Evolutionary conservation across 2,329 filamentous ascomycete species (phyloP), one percentile per base, ranked within the genome.

Genomic region (Trichoderma arundinaceum): DNA sequence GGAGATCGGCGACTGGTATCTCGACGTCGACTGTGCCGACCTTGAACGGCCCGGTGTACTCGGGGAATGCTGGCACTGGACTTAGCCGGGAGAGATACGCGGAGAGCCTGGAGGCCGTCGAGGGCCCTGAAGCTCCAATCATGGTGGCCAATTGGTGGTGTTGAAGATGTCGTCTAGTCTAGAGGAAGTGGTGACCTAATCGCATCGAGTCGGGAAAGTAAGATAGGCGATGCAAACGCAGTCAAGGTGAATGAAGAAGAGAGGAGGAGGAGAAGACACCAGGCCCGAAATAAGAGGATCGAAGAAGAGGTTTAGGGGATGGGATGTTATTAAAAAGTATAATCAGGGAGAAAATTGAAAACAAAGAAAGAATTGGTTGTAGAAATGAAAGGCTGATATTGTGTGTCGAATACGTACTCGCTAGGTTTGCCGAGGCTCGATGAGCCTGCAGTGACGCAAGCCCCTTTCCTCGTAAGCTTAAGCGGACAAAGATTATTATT

Each of bases 11-110:
- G 9, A 90, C 82, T 49, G 92, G 90, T 15, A 96, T 86, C 79
- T 96, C 92, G 69, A 94, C 83, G 72, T 96, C 92, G 70, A 92
- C 82, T 2, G 90, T 92, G 69, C 92, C 92, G 66, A 95, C 92
- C 71, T 88, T 87, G 80, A 92, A 89, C 0, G 90, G 90, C 0
- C 92, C 92, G 1, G 89, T 88, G 74, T 93, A 94, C 4, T 87
- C 80, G 4, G 92, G 90, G 66, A 96, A 93, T 1, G 83, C 77
- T 1, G 92, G 92, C 4, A 92, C 80, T 0, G 90, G 90, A 72
- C 84, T 92, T 70, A 91, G 77, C 51, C 80, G 80, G 13, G 84
- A 82, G n/a, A 86, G 72, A 67, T 83, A 81, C 9, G 80, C 77
- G 52, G 79, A 76, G 72, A 84, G 77, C 71, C 79, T 81, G 66